phyloP scores from a whole-genome alignment of 2,329 filamentous ascomycete species.

The Fusarium sp. region DNA sequence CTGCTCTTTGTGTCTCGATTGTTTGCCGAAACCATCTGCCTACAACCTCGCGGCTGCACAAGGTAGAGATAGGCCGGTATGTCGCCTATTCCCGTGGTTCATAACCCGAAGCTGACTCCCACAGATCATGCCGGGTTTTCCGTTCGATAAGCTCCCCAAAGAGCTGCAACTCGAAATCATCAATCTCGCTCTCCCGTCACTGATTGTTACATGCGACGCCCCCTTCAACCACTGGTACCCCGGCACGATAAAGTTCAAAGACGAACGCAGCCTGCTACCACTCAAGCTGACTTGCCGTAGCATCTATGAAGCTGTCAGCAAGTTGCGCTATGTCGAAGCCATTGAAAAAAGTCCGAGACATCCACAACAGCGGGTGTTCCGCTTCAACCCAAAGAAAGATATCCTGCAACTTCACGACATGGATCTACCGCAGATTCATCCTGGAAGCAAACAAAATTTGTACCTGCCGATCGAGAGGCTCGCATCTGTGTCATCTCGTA shows the following conservation, averaged over 20 bases:
- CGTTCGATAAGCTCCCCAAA: not conserved
- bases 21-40: not conserved
- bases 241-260: not conserved
- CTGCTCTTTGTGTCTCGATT: too few species aligned
- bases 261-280: not conserved
- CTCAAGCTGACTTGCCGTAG: slow-evolving; percentile 4
- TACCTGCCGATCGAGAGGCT: not conserved
- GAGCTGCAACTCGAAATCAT: not conserved
- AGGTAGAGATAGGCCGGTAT: not conserved
- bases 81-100: not conserved
- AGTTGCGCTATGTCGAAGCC: not conserved
- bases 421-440: not conserved
- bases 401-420: slow-evolving; percentile 7
- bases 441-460: too few species aligned
- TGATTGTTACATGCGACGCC: not conserved
- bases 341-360: not conserved
- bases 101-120: not conserved
- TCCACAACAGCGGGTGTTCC: not conserved
- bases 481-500: too few species aligned
- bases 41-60: not conserved
- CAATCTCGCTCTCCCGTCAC: not conserved
- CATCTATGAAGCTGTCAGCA: not conserved
- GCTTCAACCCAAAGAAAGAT: not conserved
- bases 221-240: not conserved
- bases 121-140: not conserved